Percentiles rank a stretch among this genome's conserved stretches.
phyloP scores from a whole-genome alignment of 2,329 filamentous ascomycete genomes.

The Cercospora beticola region DNA sequence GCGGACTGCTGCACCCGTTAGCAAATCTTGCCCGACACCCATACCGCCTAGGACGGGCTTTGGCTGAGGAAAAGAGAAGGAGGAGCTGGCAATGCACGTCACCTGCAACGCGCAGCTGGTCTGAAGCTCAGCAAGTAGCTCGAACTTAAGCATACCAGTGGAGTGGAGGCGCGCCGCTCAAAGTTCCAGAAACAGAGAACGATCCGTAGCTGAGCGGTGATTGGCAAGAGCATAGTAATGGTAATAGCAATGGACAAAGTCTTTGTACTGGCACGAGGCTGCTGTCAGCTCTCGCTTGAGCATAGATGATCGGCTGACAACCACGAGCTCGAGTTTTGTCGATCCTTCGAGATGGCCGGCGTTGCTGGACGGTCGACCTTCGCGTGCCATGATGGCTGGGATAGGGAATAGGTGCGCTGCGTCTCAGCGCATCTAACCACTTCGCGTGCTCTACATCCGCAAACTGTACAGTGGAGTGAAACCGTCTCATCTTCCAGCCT shows the following conservation, averaged over 20 bases:
- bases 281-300: not conserved
- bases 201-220: not conserved
- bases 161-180: not conserved
- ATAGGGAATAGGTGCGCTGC: not conserved
- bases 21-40: not conserved
- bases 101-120: slow-evolving; percentile 3
- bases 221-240: not conserved
- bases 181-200: not conserved
- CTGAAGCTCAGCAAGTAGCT: slow-evolving; percentile 7
- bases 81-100: not conserved
- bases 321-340: not conserved
- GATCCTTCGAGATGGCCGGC: not conserved
- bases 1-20: not conserved
- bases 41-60: not conserved
- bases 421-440: not conserved
- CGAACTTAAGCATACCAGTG: not conserved
- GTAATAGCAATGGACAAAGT: slow-evolving; percentile 5
- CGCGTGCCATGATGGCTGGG: not conserved
- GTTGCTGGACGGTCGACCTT: not conserved
- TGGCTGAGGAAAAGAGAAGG: not conserved
- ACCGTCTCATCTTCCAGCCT: slow-evolving; percentile 55
- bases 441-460: not conserved
- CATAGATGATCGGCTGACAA: not conserved
- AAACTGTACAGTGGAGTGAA: not conserved
- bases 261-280: slow-evolving; percentile 7